Evolutionary conservation across 2,329 filamentous ascomycete species (phyloP).

Genomic region (Penicillium capsulatum): DNA sequence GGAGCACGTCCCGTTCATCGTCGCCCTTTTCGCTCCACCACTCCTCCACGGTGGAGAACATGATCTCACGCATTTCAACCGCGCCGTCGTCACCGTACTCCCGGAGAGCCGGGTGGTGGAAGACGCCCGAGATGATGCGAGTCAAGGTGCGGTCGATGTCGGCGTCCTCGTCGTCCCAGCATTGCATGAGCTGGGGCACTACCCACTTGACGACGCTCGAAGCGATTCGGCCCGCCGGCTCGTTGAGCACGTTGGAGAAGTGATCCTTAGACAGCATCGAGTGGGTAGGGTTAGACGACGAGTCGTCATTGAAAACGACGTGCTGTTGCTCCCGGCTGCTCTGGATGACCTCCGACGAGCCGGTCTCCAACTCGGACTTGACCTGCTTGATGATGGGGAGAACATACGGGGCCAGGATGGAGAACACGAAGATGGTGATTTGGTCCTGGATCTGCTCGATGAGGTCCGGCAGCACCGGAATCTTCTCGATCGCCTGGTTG

Average conservation of each 20-base stretch:
- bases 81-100: slow-evolving; percentile 66
- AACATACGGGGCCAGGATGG: slow-evolving; percentile 82
- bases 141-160: slow-evolving; percentile 68
- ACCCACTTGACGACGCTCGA: slow-evolving; percentile 76
- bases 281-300: slow-evolving; percentile 77
- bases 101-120: slow-evolving; percentile 83
- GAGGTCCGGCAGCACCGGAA: slow-evolving; percentile 78
- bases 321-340: slow-evolving; percentile 80
- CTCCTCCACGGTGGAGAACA: slow-evolving; percentile 74
- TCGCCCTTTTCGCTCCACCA: slow-evolving; percentile 74
- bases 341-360: slow-evolving; percentile 80
- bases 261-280: slow-evolving; percentile 96
- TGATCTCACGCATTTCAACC: slow-evolving; percentile 65
- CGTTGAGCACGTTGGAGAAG: slow-evolving; percentile 86
- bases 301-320: slow-evolving; percentile 77
- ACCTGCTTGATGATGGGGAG: slow-evolving; percentile 82
- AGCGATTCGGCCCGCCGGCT: slow-evolving; percentile 78
- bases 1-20: slow-evolving; percentile 61
- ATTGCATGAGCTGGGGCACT: slow-evolving; percentile 81
- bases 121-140: slow-evolving; percentile 74
- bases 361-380: slow-evolving; percentile 79
- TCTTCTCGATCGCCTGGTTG: slow-evolving; percentile 72
- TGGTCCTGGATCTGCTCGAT: slow-evolving; percentile 84
- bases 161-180: slow-evolving; percentile 72
- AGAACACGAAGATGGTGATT: slow-evolving; percentile 84